phyloP scores from a whole-genome alignment of 1,284 basidiomycete genomes.

The Trichosporon ovoides region DNA sequence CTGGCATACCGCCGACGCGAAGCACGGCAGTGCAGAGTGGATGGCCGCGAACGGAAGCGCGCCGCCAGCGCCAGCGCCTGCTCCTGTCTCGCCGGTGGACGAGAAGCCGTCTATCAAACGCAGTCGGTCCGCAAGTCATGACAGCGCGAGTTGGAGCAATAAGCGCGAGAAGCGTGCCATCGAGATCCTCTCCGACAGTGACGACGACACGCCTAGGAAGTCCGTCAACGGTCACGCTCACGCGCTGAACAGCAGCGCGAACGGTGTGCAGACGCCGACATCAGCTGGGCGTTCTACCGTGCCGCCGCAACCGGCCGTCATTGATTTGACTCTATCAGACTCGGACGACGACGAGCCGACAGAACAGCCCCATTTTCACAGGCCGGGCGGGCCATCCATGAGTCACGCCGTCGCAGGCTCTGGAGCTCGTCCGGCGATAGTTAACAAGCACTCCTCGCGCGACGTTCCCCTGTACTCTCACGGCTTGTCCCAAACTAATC shows the following conservation, averaged over 20 bases:
- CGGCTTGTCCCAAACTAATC: neutral
- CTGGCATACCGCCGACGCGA: slow-evolving; percentile 89
- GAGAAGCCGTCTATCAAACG: slow-evolving; percentile 5
- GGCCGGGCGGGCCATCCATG: slow-evolving; percentile 31
- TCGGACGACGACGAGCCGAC: slow-evolving; percentile 48
- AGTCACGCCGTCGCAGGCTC: slow-evolving; percentile 31
- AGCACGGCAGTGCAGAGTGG: slow-evolving; percentile 70
- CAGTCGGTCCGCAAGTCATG: slow-evolving; percentile 3
- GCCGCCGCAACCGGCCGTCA: slow-evolving; percentile 49
- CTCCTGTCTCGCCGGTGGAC: slow-evolving; percentile 1
- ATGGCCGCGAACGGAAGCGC: slow-evolving; percentile 34
- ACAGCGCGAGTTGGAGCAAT: slow-evolving; percentile 20
- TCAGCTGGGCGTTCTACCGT: slow-evolving; percentile 9
- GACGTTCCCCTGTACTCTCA: slow-evolving; percentile 3
- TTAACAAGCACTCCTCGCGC: slow-evolving; percentile 48
- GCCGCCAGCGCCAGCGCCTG: neutral
- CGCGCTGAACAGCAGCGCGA: slow-evolving; percentile 4
- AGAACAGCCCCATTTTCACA: slow-evolving; percentile 29
- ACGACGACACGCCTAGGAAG: slow-evolving; percentile 58
- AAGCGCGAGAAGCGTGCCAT: slow-evolving; percentile 51
- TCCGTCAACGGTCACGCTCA: slow-evolving; percentile 5
- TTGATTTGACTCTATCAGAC: slow-evolving; percentile 67
- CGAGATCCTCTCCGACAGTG: slow-evolving; percentile 70
- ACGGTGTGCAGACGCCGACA: neutral
- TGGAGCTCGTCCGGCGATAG: slow-evolving; percentile 16